Evolutionary conservation across 148 eudicot species (phyloP), one percentile per base, ranked within the genome.

Genomic region (Fallopia convolvulus): DNA sequence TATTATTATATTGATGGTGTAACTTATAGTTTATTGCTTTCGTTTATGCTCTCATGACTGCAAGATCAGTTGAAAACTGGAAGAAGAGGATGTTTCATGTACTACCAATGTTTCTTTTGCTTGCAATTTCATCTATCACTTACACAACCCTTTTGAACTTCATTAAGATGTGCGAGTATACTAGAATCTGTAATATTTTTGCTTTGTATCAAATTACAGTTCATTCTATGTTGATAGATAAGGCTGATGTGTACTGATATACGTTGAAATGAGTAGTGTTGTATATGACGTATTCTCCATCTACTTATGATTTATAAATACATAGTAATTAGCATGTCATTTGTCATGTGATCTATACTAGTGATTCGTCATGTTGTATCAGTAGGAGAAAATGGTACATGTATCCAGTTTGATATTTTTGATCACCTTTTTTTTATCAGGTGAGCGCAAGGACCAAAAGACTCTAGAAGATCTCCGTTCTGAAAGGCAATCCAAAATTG

Each of bases 51-150:
- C 85, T 94, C 72, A 80, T 89, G 90, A 88, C 92, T 72, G 87
- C 97, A 72, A 87, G 96, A 83, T 77, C 92, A 30, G 71, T 86
- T 18, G 86, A 87, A 85, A 77, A 90, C 72, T 94, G 97, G 97
- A 88, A 89, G 79, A 88, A 83, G 81, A 89, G 97, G 83, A 92
- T 91, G 74, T 74, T 86, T n/a, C 89, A 90, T n/a, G 88, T 94
- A 70, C 80, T 92, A 77, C 98, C 98, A n/a, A 92, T 94, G 92
- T 94, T 94, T 86, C 87, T 90, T 80, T 80, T 92, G 83, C 98
- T 96, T 66, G 91, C 77, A 68, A 76, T 92, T 66, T n/a, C 20
- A 75, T 30, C n/a, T 83, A 47, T 17, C 86, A 80, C 23, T 78
- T 83, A 73, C 75, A 42, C 39, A 26, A 8, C 75, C 33, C 55